A percentile compares a stretch with the other conserved stretches of the same genome.
Conservation (phyloP, 257 asterid genomes). For the Solanum chmielewskii region DNA sequence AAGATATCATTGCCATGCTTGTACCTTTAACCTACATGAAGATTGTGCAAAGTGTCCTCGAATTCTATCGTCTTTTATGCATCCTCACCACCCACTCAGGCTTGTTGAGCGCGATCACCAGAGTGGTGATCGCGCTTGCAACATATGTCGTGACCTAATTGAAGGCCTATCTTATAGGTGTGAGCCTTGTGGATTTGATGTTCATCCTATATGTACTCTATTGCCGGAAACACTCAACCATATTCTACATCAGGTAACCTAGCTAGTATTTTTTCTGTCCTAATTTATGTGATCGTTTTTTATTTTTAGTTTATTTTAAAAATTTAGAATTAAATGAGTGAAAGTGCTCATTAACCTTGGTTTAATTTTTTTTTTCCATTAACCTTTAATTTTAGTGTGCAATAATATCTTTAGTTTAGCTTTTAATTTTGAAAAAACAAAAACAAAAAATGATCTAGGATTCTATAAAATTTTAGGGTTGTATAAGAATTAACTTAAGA, state of each 20-base stretch:
- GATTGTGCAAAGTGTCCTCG: constrained; percentile 8
- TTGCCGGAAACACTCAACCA: background rate
- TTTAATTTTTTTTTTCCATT: background rate
- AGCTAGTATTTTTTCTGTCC: background rate
- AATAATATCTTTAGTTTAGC: background rate
- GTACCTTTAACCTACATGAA: constrained; percentile 13
- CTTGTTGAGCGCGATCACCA: background rate
- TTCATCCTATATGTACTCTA: constrained; percentile 16
- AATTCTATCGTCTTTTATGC: constrained; percentile 5
- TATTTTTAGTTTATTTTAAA: background rate
- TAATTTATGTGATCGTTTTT: background rate
- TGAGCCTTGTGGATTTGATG: constrained; percentile 7
- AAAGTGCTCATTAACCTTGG: background rate
- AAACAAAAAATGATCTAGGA: background rate
- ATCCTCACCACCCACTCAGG: constrained; percentile 6
- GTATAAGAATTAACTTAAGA: background rate
- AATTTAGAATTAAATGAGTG: background rate
- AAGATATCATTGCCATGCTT: constrained; percentile 11
- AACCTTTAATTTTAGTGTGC: background rate
- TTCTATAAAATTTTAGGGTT: background rate
- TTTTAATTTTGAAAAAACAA: background rate
- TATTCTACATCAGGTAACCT: constrained; percentile 4
- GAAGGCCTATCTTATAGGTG: constrained; percentile 19
- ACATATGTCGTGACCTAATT: constrained; percentile 4
- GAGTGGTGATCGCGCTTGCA: background rate